phyloP scores from a whole-genome alignment of 768 basidiomycete genomes.

The Hygrocybe punicea region DNA sequence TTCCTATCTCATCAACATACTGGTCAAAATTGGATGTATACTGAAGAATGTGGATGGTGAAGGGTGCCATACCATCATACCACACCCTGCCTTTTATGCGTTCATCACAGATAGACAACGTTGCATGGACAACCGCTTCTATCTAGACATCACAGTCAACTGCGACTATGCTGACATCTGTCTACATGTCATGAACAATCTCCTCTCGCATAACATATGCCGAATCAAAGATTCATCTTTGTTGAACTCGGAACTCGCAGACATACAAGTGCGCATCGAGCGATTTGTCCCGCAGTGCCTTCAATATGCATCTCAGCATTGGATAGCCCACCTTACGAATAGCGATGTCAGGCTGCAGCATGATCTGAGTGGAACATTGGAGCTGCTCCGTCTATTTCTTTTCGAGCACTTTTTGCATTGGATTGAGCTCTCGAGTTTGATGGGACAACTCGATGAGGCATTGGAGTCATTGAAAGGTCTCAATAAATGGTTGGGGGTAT shows the following conservation, averaged over 20 bases:
- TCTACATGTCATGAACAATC: not conserved
- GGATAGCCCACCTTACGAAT: not conserved
- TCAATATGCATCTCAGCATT: not conserved
- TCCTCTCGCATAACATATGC: not conserved
- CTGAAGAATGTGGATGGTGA: not conserved
- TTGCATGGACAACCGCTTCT: not conserved
- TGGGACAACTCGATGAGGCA: no score
- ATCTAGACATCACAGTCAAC: not conserved
- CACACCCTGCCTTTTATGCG: not conserved
- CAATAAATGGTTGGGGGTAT: no score
- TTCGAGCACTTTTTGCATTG: not conserved
- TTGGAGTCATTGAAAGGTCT: no score
- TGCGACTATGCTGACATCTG: not conserved
- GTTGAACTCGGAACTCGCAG: not conserved
- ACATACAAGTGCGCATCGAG: not conserved
- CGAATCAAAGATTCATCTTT: not conserved
- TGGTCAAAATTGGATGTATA: not conserved
- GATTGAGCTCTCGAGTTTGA: no score
- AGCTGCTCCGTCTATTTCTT: not conserved
- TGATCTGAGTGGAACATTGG: not conserved
- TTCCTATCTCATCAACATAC: not conserved
- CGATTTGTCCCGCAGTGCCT: not conserved
- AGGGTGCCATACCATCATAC: not conserved
- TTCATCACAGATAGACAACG: not conserved
- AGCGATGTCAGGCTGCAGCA: no score